These are phyloP conservation scores for Trypanosoma avium DNA, from an alignment of 208 protist species.

Conservation along the genomic window DNA sequence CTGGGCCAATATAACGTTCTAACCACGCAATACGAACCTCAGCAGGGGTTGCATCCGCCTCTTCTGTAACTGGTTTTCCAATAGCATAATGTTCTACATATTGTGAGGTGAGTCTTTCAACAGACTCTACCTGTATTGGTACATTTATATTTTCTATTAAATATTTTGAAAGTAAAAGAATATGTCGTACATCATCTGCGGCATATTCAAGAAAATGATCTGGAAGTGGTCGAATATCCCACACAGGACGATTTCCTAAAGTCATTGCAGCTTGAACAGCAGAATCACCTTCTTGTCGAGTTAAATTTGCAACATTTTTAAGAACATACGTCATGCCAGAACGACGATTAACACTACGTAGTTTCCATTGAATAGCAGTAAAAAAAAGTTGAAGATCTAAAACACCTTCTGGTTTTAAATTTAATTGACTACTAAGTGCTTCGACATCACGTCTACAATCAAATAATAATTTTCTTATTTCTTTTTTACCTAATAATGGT, in stretches of 20 bases:
- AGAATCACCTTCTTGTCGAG: constrained; percentile 66
- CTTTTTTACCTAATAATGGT: constrained; percentile 36
- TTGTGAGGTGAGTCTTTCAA: constrained; percentile 64
- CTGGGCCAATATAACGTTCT: constrained; percentile 78
- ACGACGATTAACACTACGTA: constrained; percentile 73
- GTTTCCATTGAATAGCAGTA: constrained; percentile 84
- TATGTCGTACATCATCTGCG: constrained; percentile 88
- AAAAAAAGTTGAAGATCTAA: constrained; percentile 87
- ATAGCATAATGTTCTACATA: constrained; percentile 82
- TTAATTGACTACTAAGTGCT: constrained; percentile 79
- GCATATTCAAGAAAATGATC: constrained; percentile 89
- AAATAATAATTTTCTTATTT: constrained; percentile 81
- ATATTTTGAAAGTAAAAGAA: constrained; percentile 54
- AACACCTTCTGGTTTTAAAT: constrained; percentile 49
- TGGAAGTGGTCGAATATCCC: constrained; percentile 87
- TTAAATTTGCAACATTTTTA: constrained; percentile 62
- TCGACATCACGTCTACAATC: constrained; percentile 91
- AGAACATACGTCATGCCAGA: constrained; percentile 87
- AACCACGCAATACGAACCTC: constrained; percentile 76
- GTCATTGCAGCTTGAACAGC: constrained; percentile 88
- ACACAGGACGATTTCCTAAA: constrained; percentile 77
- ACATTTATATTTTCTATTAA: constrained; percentile 25
- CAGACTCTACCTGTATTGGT: constrained; percentile 26
- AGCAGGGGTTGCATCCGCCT: constrained; percentile 67
- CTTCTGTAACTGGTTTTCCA: constrained; percentile 51